These are phyloP conservation scores for Metschnikowia koreensis DNA, from an alignment of 805 yeast genomes.

Conservation along the genomic window DNA sequence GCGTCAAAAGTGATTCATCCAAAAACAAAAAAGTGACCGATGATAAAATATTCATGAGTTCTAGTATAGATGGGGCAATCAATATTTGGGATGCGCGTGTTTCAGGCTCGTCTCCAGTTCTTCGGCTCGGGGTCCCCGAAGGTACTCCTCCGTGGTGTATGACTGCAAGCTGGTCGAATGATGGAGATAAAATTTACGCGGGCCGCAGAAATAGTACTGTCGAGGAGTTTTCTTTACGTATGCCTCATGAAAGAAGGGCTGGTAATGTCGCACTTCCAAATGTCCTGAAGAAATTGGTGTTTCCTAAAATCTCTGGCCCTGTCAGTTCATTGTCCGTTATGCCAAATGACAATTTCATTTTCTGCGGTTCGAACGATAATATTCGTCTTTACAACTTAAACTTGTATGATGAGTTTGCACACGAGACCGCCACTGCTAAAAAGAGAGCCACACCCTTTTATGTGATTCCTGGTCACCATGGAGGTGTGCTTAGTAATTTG, in stretches of 20 bases:
- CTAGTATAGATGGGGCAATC: slow-evolving; percentile 80
- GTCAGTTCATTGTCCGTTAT: slow-evolving; percentile 76
- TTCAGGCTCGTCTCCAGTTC: slow-evolving; percentile 33
- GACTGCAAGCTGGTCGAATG: slow-evolving; percentile 82
- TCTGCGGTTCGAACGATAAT: slow-evolving; percentile 90
- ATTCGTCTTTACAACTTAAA: slow-evolving; percentile 79
- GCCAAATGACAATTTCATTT: slow-evolving; percentile 75
- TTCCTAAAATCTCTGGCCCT: slow-evolving; percentile 89
- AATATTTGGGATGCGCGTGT: slow-evolving; percentile 78
- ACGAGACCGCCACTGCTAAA: slow-evolving; percentile 28
- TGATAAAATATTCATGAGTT: slow-evolving; percentile 64
- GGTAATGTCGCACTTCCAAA: slow-evolving; percentile 35
- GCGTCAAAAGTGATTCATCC: slow-evolving; percentile 16
- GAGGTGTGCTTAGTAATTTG: slow-evolving; percentile 78
- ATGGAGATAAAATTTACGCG: slow-evolving; percentile 74
- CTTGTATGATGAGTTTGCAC: slow-evolving; percentile 35
- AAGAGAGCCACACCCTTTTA: slow-evolving; percentile 67
- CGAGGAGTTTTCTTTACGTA: slow-evolving; percentile 67
- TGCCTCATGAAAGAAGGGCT: slow-evolving; percentile 41
- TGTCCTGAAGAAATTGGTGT: slow-evolving; percentile 58
- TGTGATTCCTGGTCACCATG: slow-evolving; percentile 95
- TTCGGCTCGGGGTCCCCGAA: slow-evolving; percentile 54
- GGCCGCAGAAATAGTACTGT: slow-evolving; percentile 90
- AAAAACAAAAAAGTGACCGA: slow-evolving; percentile 27
- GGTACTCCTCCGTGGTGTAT: slow-evolving; percentile 93